Base-by-base conservation (phyloP, 139 green algal species). In the Coccomyxa sp. region DNA sequence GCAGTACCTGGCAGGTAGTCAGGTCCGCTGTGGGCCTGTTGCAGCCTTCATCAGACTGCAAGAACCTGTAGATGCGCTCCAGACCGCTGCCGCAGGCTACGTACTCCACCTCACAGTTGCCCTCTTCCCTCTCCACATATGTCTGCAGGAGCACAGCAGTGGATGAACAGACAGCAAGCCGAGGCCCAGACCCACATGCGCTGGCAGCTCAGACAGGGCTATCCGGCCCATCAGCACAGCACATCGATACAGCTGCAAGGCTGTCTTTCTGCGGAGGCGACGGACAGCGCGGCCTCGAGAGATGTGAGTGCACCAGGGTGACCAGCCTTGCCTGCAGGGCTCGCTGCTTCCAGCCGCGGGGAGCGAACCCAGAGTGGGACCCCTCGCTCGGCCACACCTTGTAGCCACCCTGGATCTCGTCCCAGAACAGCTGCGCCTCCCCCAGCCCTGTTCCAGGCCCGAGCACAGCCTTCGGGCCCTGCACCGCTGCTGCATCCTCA, bases 361-460 rank as follows among this genome's bases (percentile, higher is more conserved):
- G 92, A 12, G 91, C 93, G 84, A 98, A 97, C 27, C 86, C 92
- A 31, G 89, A 89, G 82, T 98, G 95, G 8, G 90, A 80, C 0
- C 95, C 95, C 84, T 98, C 94, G 34, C n/a, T 74, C 4, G 77
- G 68, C 73, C 73, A 78, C 73, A 85, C 81, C 38, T 72, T 77
- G 76, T 89, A 91, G 68, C 58, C 75, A 31, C 64, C 75, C 36
- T 70, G 73, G 31, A 33, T 75, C 50, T 88, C 79, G 82, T 97
- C 91, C 91, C 91, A 98, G 70, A 97, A 92, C 69, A 98, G 86
- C 81, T 95, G 87, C 6, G 93, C 91, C 58, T 96, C 86, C 9
- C 95, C 95, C 69, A 98, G 88, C 6, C 95, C 95, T 0, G 95
- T 98, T 76, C 95, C 95, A 0, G 95, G 95, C n/a, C 95, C 95